Evolutionary conservation across 768 basidiomycete genomes (phyloP), one percentile per base, ranked within the genome.

Genomic region (Lactarius vividus): DNA sequence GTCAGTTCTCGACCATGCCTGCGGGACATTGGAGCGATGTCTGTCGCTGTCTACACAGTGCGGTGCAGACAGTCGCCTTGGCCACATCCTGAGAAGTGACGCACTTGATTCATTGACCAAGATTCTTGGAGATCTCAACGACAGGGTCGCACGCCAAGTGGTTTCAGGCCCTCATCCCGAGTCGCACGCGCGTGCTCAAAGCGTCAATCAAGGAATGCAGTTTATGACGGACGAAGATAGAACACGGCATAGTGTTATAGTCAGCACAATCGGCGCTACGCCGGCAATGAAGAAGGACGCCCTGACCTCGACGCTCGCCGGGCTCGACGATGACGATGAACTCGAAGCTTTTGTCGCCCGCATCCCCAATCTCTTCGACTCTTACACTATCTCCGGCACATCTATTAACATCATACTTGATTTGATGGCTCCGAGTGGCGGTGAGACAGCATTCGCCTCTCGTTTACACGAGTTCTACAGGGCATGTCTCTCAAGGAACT

Each of bases 321-420:
- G 29, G 10, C 58, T 59, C 4, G 26, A 15, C 7, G 23, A 37
- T 1, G 39, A 56, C 20, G n/a, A 62, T 18, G 55, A 49, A 33
- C 31, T 63, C n/a, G 55, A 63, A 42, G 42, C 42, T 6, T 55
- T 63, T 31, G 20, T 57, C 18, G 18, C 55, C 4, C 28, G 33
- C 23, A 35, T 57, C 40, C 55, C 54, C 23, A 33, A 6, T 46
- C 40, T 63, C 18, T 46, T 57, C 15, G 42, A 29, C 16, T 59
- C 42, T 2, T 7, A 44, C 18, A 10, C 20, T 46, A 7, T 23
- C 39, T n/a, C 40, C 26, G 26, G n/a, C 35, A 59, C 8, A n/a
- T 39, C 54, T 18, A 8, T 7, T 40, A 5, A 49, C 46, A n/a
- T 16, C 40, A 46, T 59, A 18, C 58, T 59, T 20, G 58, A 57